Evolutionary conservation across 78 protist genomes (phyloP).

Genomic region (Chrysochromulina parva): DNA sequence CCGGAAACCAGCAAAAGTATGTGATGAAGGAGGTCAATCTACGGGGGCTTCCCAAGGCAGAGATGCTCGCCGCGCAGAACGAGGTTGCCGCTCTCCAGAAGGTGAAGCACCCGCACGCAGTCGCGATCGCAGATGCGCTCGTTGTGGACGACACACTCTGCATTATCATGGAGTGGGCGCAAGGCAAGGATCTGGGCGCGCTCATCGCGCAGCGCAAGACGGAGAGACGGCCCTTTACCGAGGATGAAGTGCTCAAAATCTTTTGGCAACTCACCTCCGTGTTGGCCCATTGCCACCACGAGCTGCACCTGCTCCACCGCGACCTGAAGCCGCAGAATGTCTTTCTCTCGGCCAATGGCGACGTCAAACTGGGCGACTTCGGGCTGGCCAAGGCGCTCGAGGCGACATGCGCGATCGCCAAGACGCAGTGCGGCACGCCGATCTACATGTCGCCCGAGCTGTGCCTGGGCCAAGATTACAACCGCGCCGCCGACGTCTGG

Average conservation of each 20-base stretch:
- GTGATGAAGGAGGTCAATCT: slow-evolving; percentile 78
- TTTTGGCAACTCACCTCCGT: too few species aligned
- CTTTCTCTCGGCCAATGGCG: slow-evolving; percentile 23
- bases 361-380: slow-evolving; percentile 22
- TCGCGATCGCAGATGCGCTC: slow-evolving; percentile 73
- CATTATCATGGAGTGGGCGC: slow-evolving; percentile 90
- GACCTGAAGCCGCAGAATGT: slow-evolving; percentile 34
- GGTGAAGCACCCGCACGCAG: slow-evolving; percentile 71
- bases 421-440: slow-evolving; percentile 13
- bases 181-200: slow-evolving; percentile 46
- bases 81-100: slow-evolving; percentile 57
- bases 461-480: background rate
- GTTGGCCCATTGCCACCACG: too few species aligned
- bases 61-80: slow-evolving; percentile 43
- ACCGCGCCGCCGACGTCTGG: background rate
- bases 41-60: slow-evolving; percentile 14
- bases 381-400: background rate
- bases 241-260: too few species aligned
- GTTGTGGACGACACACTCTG: slow-evolving; percentile 56
- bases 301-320: slow-evolving; percentile 25
- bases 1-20: slow-evolving; percentile 27
- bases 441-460: slow-evolving; percentile 4
- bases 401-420: background rate
- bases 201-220: background rate
- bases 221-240: too few species aligned